These are phyloP conservation scores for Cercospora sp. DNA, from an alignment of 2,329 filamentous ascomycete species.

Conservation along the genomic window DNA sequence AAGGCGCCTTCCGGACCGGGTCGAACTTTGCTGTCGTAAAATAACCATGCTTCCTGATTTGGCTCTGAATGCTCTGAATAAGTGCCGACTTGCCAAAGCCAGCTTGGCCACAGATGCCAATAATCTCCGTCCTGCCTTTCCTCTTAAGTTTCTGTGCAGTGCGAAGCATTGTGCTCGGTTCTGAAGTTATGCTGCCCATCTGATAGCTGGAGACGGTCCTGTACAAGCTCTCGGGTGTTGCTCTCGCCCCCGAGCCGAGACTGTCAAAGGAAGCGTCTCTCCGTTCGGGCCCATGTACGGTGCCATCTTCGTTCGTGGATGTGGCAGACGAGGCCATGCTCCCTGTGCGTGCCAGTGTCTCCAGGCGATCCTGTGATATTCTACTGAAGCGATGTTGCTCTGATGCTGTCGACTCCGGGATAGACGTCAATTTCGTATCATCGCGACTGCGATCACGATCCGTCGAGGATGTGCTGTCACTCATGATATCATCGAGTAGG, in stretches of 20 bases:
- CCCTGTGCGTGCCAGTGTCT: constrained; percentile 15
- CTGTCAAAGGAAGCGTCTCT: constrained; percentile 23
- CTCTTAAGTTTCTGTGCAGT: constrained; percentile 52
- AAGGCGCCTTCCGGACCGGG: constrained; percentile 59
- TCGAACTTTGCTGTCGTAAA: constrained; percentile 63
- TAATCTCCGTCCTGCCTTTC: constrained; percentile 60
- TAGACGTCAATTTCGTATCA: constrained; percentile 44
- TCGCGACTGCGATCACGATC: constrained; percentile 49
- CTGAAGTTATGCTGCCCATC: constrained; percentile 23
- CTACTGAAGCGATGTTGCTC: constrained; percentile 23
- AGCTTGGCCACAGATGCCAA: constrained; percentile 58
- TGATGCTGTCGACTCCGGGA: constrained; percentile 33
- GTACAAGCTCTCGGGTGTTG: constrained; percentile 28
- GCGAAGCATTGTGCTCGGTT: constrained; percentile 39
- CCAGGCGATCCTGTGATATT: constrained; percentile 18
- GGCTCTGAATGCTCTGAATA: constrained; percentile 58
- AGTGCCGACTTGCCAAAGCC: constrained; percentile 64
- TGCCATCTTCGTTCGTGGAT: constrained; percentile 22
- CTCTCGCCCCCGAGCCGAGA: constrained; percentile 24
- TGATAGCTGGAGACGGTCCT: constrained; percentile 25
- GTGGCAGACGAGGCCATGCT: constrained; percentile 25
- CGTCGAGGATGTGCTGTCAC: constrained; percentile 53
- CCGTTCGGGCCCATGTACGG: constrained; percentile 12
- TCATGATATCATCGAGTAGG: constrained; percentile 46
- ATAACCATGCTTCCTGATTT: constrained; percentile 60